Conservation (phyloP, 1,139 yeast genomes). For the Arxiozyma bovina region DNA sequence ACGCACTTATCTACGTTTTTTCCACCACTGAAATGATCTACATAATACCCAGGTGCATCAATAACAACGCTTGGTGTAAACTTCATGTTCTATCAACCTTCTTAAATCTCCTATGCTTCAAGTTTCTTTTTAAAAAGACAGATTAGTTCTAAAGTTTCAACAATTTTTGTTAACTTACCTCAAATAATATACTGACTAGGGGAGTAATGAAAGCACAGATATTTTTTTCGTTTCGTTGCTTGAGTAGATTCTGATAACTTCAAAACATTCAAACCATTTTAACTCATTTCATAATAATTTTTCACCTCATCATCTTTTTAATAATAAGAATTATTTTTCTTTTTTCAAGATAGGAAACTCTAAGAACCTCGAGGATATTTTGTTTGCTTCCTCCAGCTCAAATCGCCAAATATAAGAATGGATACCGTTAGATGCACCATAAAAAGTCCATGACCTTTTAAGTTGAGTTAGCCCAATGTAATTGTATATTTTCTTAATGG, state of each 20-base stretch:
- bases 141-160: background rate
- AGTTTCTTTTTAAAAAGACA: background rate
- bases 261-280: background rate
- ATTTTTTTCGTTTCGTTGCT: too few species aligned
- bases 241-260: background rate
- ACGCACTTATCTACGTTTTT: constrained; percentile 24
- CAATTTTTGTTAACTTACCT: background rate
- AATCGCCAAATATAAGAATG: background rate
- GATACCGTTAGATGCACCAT: too few species aligned
- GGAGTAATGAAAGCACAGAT: background rate
- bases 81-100: background rate
- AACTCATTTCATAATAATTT: background rate
- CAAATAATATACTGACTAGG: background rate
- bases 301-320: background rate
- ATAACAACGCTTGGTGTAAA: constrained; percentile 4
- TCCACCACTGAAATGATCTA: constrained; percentile 21
- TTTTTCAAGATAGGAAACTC: constrained; percentile 5
- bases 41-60: constrained; percentile 43
- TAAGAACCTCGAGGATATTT: constrained; percentile 4
- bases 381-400: background rate
- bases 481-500: background rate
- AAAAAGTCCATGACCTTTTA: too few species aligned
- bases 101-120: background rate
- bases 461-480: too few species aligned
- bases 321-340: too few species aligned